Evolutionary conservation across 805 yeast species (phyloP).

Genomic region (Danielia oregonensis): DNA sequence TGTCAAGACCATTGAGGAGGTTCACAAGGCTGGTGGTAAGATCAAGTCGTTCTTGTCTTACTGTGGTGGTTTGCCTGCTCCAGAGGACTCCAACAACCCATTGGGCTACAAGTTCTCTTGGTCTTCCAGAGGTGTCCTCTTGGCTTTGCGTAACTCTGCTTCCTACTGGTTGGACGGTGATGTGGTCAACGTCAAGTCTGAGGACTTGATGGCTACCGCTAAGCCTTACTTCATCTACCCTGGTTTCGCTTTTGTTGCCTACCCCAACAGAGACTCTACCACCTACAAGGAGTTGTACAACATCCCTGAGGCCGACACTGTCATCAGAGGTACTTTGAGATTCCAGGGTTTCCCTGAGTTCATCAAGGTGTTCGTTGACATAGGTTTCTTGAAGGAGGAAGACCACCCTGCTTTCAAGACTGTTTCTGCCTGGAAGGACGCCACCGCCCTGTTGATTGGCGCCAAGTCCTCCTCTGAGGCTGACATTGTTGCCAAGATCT

Average conservation of each 20-base stretch:
- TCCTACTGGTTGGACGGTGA: constrained; percentile 84
- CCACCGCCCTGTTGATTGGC: constrained; percentile 70
- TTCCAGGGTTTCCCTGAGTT: constrained; percentile 99
- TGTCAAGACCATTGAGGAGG: constrained; percentile 96
- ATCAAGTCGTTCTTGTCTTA: constrained; percentile 90
- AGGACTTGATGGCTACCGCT: constrained; percentile 92
- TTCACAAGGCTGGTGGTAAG: constrained; percentile 86
- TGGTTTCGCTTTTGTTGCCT: constrained; percentile 89
- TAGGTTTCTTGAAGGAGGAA: constrained; percentile 86
- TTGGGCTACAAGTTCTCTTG: constrained; percentile 98
- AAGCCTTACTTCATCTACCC: constrained; percentile 94
- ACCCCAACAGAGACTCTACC: constrained; percentile 98
- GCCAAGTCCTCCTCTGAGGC: constrained; percentile 65
- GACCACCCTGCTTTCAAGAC: constrained; percentile 55
- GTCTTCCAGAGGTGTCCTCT: constrained; percentile 97
- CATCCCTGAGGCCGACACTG: constrained; percentile 97
- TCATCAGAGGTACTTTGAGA: constrained; percentile 94
- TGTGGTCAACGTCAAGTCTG: constrained; percentile 73
- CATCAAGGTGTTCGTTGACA: constrained; percentile 89
- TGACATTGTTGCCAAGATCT: constrained; percentile 75
- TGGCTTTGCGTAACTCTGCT: constrained; percentile 93
- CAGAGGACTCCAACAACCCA: constrained; percentile 96
- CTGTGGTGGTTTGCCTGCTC: constrained; percentile 99
- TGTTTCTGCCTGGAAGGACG: constrained; percentile 82
- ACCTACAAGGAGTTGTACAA: constrained; percentile 85